A percentile compares a stretch with the other conserved stretches of the same genome.
These are phyloP conservation scores for Recurvomyces mirabilis DNA, from an alignment of 495 filamentous ascomycete species.

Conservation along the genomic window DNA sequence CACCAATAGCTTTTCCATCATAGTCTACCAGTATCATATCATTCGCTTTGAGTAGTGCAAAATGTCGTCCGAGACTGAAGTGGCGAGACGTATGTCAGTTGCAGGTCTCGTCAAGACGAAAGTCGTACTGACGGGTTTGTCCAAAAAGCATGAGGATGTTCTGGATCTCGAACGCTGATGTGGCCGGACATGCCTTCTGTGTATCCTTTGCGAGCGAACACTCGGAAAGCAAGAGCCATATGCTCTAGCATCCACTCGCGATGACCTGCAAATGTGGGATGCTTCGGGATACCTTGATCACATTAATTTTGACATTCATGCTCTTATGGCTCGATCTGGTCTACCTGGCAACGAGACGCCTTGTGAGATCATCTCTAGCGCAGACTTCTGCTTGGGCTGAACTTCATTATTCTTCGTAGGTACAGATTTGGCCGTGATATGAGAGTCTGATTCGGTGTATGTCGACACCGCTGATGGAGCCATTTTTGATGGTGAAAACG, in stretches of 20 bases:
- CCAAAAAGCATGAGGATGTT: constrained; percentile 52
- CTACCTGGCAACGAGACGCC: constrained; percentile 23
- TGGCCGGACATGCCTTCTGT: constrained; percentile 57
- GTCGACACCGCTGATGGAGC: too few relatives aligned
- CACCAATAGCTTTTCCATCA: constrained; percentile 30
- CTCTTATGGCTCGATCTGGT: too few relatives aligned
- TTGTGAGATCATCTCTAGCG: constrained; percentile 31
- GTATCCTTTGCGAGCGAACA: constrained; percentile 47
- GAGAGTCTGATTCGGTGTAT: too few relatives aligned
- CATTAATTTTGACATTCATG: too few relatives aligned
- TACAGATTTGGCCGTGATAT: constrained; percentile 2
- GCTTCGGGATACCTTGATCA: constrained; percentile 26
- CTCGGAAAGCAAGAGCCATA: constrained; percentile 49
- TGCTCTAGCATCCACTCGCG: constrained; percentile 42
- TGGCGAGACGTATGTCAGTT: too few relatives aligned
- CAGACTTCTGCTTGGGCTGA: constrained; percentile 16
- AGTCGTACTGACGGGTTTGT: too few relatives aligned
- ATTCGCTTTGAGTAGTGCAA: constrained; percentile 28
- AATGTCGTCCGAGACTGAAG: constrained; percentile 29
- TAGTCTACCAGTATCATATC: constrained; percentile 35
- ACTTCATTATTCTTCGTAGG: not conserved
- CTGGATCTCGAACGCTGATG: constrained; percentile 54
- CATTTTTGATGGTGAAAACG: too few relatives aligned
- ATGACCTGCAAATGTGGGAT: constrained; percentile 25
- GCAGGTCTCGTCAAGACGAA: too few relatives aligned